Conservation (phyloP, 257 asterid species). For the Solanum etuberosum region DNA sequence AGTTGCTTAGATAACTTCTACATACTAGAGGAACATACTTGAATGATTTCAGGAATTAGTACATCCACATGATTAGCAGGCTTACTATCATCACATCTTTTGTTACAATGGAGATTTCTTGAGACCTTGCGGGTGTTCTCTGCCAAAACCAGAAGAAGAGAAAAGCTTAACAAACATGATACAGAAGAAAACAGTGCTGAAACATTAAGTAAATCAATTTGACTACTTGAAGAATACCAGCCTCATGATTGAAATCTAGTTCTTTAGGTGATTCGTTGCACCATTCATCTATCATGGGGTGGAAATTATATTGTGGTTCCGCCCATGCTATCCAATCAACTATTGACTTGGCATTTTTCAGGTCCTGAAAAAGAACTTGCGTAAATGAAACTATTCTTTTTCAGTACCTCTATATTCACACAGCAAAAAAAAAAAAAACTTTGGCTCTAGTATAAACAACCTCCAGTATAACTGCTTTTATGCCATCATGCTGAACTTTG, state of each 20-base stretch:
- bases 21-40: slow-evolving; percentile 34
- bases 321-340: slow-evolving; percentile 99
- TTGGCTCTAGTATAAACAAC: slow-evolving; percentile 18
- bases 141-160: slow-evolving; percentile 29
- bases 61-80: slow-evolving; percentile 59
- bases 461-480: slow-evolving; percentile 81
- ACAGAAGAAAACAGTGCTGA: not conserved
- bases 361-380: slow-evolving; percentile 43
- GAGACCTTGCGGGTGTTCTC: slow-evolving; percentile 78
- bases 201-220: not conserved
- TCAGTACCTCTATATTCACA: not conserved
- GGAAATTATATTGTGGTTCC: slow-evolving; percentile 89
- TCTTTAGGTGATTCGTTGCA: slow-evolving; percentile 98
- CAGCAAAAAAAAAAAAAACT: not conserved
- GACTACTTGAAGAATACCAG: slow-evolving; percentile 47
- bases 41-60: slow-evolving; percentile 84
- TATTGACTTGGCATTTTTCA: slow-evolving; percentile 84
- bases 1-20: not conserved
- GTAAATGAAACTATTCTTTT: not conserved
- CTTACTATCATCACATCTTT: slow-evolving; percentile 22
- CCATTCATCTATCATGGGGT: slow-evolving; percentile 98
- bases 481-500: slow-evolving; percentile 92
- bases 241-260: slow-evolving; percentile 81
- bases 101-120: slow-evolving; percentile 60
- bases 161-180: not conserved